Percentiles rank a stretch among this genome's conserved stretches.
These are phyloP conservation scores for Phyllosticta paracitricarpa DNA, from an alignment of 2,329 filamentous ascomycete genomes.

Conservation along the genomic window DNA sequence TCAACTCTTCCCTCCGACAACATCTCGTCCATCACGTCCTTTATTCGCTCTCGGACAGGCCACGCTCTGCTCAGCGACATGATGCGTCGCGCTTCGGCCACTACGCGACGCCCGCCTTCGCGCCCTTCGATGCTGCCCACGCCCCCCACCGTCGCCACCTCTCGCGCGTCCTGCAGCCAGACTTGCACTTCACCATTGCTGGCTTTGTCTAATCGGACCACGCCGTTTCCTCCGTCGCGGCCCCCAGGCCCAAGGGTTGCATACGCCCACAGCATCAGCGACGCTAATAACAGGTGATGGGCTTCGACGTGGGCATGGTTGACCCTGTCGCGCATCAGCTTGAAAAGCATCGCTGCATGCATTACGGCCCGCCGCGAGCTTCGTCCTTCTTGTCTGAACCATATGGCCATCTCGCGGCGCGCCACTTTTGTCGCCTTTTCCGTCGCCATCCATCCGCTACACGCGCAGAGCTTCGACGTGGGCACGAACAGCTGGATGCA, in stretches of 20 bases:
- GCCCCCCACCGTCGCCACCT: background rate
- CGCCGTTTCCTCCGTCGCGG: background rate
- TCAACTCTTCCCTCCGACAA: background rate
- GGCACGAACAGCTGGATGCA: background rate
- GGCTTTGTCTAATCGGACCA: background rate
- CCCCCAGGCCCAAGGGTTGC: background rate
- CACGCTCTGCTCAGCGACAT: background rate
- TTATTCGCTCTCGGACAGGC: background rate
- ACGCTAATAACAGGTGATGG: background rate
- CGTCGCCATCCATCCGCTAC: background rate
- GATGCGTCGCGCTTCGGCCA: background rate
- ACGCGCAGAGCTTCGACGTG: background rate
- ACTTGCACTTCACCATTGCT: background rate
- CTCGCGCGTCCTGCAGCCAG: background rate
- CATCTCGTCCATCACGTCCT: background rate
- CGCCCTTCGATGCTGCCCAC: background rate
- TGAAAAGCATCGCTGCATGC: slow-evolving; percentile 1
- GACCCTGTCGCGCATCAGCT: background rate
- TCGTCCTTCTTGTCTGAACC: background rate
- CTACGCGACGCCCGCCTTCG: background rate
- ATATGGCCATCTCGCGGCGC: background rate
- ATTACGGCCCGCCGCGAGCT: slow-evolving; percentile 1
- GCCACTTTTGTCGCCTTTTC: background rate
- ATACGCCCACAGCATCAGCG: background rate
- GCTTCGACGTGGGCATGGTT: background rate